phyloP scores from a whole-genome alignment of 306 rosid species.

The Lathyrus sativus region DNA sequence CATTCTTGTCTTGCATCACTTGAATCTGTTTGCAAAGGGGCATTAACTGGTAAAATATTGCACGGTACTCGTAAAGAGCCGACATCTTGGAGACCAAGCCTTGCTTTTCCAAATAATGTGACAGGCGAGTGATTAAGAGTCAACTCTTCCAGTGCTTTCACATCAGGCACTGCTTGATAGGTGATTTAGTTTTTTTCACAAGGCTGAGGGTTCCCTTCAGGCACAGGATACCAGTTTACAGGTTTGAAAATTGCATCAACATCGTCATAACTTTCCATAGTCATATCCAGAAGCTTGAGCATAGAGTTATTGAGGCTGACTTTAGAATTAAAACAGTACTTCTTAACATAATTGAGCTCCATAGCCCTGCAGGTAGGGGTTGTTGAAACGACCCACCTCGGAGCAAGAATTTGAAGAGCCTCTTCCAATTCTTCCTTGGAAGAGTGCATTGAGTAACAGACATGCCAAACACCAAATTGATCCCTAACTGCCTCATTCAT shows the following conservation, averaged over 20 bases:
- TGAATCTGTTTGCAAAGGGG: conserved; percentile 39
- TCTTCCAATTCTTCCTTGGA: conserved; percentile 83
- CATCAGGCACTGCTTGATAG: conserved; percentile 39
- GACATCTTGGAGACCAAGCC: conserved; percentile 52
- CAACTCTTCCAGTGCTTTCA: conserved; percentile 36
- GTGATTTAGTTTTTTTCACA: conserved; percentile 43
- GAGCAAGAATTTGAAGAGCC: conserved; percentile 76
- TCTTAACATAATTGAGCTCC: conserved; percentile 71
- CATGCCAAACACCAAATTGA: conserved; percentile 84
- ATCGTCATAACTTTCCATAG: conserved; percentile 41
- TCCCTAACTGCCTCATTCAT: conserved; percentile 68
- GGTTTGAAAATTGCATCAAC: conserved; percentile 37
- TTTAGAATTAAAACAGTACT: conserved; percentile 54
- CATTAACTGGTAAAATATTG: conserved; percentile 32
- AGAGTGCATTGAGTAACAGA: conserved; percentile 81
- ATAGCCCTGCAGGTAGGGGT: conserved; percentile 76
- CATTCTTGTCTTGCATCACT: conserved; percentile 36
- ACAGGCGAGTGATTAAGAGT: conserved; percentile 52
- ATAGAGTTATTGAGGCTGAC: conserved; percentile 45
- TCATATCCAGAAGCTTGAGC: conserved; percentile 64
- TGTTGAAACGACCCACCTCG: conserved; percentile 90
- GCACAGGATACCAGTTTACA: conserved; percentile 34
- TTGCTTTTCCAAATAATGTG: conserved; percentile 82
- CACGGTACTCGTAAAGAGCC: conserved; percentile 40
- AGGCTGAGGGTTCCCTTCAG: conserved; percentile 47